phyloP scores from a whole-genome alignment of 1,139 yeast genomes.

The Blastobotrys proliferans region DNA sequence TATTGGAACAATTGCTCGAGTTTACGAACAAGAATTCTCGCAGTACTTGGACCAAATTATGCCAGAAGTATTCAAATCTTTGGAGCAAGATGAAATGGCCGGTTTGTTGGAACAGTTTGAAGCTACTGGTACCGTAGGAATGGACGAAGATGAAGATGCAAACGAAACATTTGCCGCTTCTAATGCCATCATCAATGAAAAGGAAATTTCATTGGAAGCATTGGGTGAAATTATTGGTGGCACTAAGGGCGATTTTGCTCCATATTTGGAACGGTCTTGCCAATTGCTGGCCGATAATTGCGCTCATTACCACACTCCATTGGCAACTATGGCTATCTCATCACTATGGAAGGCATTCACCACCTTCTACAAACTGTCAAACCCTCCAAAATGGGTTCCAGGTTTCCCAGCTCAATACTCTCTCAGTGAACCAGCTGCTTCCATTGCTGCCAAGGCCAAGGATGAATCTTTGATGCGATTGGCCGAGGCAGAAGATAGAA shows the following conservation, averaged over 20 bases:
- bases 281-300: constrained; percentile 65
- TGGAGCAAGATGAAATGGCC: constrained; percentile 58
- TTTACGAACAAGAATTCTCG: constrained; percentile 85
- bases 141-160: constrained; percentile 31
- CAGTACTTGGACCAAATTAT: constrained; percentile 78
- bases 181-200: constrained; percentile 93
- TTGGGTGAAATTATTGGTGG: constrained; percentile 84
- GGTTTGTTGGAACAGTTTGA: constrained; percentile 34
- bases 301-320: constrained; percentile 78
- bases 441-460: constrained; percentile 64
- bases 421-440: constrained; percentile 41
- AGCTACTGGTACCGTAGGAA: constrained; percentile 19
- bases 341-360: constrained; percentile 79
- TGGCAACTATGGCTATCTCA: constrained; percentile 81
- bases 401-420: constrained; percentile 56
- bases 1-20: constrained; percentile 90
- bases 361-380: constrained; percentile 53
- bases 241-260: constrained; percentile 74
- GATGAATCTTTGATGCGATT: constrained; percentile 58
- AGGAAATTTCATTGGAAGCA: constrained; percentile 95
- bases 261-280: constrained; percentile 70
- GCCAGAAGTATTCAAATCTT: constrained; percentile 78
- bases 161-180: constrained; percentile 74
- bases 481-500: constrained; percentile 72
- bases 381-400: constrained; percentile 52